phyloP scores from a whole-genome alignment of 2,329 filamentous ascomycete genomes.

The Venturia aucupariae region DNA sequence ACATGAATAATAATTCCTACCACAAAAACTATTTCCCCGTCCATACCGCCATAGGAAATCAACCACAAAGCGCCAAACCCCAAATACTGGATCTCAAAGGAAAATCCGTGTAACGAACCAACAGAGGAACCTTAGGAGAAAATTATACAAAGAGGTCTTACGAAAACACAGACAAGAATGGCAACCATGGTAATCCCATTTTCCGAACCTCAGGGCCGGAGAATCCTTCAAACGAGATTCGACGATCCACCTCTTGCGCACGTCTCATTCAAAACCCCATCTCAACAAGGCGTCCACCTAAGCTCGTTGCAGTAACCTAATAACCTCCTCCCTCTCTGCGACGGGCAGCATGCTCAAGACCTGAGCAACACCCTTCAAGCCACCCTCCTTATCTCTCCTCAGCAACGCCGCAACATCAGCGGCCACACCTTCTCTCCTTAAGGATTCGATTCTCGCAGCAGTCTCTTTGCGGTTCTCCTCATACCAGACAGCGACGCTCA shows the following conservation, averaged over 20 bases:
- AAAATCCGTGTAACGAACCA: neutral
- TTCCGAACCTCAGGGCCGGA: constrained; percentile 3
- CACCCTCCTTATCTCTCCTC: constrained; percentile 56
- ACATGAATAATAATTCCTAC: neutral
- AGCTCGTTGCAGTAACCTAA: constrained; percentile 28
- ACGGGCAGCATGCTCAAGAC: constrained; percentile 80
- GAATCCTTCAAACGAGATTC: neutral
- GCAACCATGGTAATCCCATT: neutral
- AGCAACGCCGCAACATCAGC: constrained; percentile 61
- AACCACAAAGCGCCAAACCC: neutral
- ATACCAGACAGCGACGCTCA: constrained; percentile 85
- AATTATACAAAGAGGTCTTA: neutral
- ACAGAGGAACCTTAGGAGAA: neutral
- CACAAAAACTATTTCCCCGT: neutral
- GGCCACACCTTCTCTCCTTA: constrained; percentile 68
- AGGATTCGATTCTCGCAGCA: constrained; percentile 69
- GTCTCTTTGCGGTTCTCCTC: constrained; percentile 85
- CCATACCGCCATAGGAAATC: neutral
- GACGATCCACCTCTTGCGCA: neutral
- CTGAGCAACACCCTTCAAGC: constrained; percentile 77
- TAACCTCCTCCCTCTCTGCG: constrained; percentile 75
- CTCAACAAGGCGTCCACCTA: neutral
- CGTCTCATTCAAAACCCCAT: neutral
- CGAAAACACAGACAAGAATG: neutral
- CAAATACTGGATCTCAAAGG: neutral